Evolutionary conservation across 2,329 filamentous ascomycete species (phyloP).

Genomic region (Cladosporium austrohemisphaericum): DNA sequence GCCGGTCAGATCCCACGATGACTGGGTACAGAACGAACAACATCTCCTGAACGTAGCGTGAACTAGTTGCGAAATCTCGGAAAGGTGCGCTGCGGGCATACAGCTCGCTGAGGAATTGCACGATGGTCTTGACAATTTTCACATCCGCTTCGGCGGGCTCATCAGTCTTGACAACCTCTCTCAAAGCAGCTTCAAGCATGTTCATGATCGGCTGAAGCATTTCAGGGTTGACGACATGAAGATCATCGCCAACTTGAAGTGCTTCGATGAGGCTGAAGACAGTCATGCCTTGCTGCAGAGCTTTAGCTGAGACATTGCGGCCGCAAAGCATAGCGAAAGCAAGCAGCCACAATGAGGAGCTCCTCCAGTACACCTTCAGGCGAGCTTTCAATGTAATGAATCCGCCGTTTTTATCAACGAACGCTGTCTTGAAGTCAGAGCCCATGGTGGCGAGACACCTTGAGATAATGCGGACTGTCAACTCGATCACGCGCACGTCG

Average conservation of each 20-base stretch:
- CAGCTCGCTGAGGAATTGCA: slow-evolving; percentile 74
- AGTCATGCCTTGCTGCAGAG: slow-evolving; percentile 73
- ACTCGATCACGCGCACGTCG: slow-evolving; percentile 75
- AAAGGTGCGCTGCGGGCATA: slow-evolving; percentile 75
- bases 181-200: slow-evolving; percentile 83
- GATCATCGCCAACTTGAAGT: slow-evolving; percentile 58
- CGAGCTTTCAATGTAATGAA: slow-evolving; percentile 81
- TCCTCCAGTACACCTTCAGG: slow-evolving; percentile 83
- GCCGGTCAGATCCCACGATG: slow-evolving; percentile 78
- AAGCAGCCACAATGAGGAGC: slow-evolving; percentile 78
- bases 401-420: slow-evolving; percentile 79
- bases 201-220: slow-evolving; percentile 73
- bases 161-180: slow-evolving; percentile 63
- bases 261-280: slow-evolving; percentile 68
- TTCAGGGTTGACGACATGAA: slow-evolving; percentile 70
- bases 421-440: slow-evolving; percentile 75
- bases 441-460: slow-evolving; percentile 82
- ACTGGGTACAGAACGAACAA: slow-evolving; percentile 80
- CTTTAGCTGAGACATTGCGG: slow-evolving; percentile 64
- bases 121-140: slow-evolving; percentile 68
- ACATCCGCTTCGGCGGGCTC: slow-evolving; percentile 44
- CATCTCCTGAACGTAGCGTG: slow-evolving; percentile 76
- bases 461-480: slow-evolving; percentile 77
- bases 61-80: slow-evolving; percentile 74
- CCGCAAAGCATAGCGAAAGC: slow-evolving; percentile 88